Evolutionary conservation across 192 early-diverging fungal genomes (phyloP), one percentile per base, ranked within the genome.

Genomic region (Gonapodya sp.): DNA sequence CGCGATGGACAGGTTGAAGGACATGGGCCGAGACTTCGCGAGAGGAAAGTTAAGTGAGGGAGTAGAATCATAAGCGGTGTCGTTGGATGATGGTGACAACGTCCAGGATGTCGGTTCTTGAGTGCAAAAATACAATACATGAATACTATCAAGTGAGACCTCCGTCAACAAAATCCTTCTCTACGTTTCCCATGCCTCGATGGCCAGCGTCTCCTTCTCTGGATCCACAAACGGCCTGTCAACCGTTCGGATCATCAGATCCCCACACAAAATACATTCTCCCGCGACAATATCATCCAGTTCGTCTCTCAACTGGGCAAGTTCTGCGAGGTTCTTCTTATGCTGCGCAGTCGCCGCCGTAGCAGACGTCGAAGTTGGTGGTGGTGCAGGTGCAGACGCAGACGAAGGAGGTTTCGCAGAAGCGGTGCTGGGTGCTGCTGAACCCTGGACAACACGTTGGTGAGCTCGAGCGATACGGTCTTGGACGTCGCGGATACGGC

Each of bases 261-360:
- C 98, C 16, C 97, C 96, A 74, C 98, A 99, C n/a, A 98, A 83
- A 31, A 94, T 86, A 86, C 98, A 99, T 85, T 99, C 97, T 24
- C 88, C 86, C 1, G 94, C 93, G 0, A 97, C 86, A 36, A 96
- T 85, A 1, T 92, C 85, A 73, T 96, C 93, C 74, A 94, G 83
- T 81, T 95, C 92, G 82, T 93, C 91, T 87, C 89, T 82, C 31
- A 82, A 34, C 8, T 34, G 33, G 31, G 37, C 33, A 18, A 82
- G 64, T 31, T 35, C 73, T 30, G 34, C 73, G 18, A 35, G 32
- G 36, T 30, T 79, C 81, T 24, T 81, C 35, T 81, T 33, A 18
- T 85, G 35, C 35, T 85, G 79, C 34, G 80, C 79, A 78, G 84
- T 34, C 34, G 1, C 35, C 84, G 46, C 46, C 8, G 46, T 24